These are phyloP conservation scores for Colletotrichum kahawae DNA, from an alignment of 2,329 filamentous ascomycete genomes.

Conservation along the genomic window DNA sequence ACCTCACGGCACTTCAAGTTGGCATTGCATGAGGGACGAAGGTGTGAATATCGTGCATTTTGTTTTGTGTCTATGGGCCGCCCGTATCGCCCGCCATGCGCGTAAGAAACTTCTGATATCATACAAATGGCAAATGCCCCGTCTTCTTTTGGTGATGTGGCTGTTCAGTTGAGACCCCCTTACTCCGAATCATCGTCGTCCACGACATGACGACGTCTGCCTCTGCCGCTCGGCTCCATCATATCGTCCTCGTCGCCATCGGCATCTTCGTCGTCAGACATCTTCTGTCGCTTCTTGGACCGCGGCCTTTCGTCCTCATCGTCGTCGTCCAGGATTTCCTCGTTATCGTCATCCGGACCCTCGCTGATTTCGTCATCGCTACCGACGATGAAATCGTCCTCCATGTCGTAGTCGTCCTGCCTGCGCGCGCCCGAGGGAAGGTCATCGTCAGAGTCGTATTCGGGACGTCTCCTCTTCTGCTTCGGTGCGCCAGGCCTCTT, in stretches of 20 bases:
- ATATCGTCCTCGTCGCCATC: slow-evolving; percentile 56
- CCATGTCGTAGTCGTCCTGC: slow-evolving; percentile 78
- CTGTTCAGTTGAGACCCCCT: background rate
- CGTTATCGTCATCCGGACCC: slow-evolving; percentile 66
- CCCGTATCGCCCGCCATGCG: background rate
- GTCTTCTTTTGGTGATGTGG: background rate
- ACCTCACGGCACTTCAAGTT: background rate
- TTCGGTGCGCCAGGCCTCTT: slow-evolving; percentile 59
- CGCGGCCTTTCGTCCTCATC: slow-evolving; percentile 50
- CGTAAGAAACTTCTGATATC: slow-evolving; percentile 1
- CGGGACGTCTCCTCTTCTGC: slow-evolving; percentile 59
- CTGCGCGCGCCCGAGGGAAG: slow-evolving; percentile 64
- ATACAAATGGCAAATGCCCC: background rate
- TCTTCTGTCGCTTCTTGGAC: slow-evolving; percentile 54
- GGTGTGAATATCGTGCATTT: background rate
- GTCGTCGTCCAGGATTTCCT: slow-evolving; percentile 59
- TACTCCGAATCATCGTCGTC: slow-evolving; percentile 64
- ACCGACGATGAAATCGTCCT: slow-evolving; percentile 78
- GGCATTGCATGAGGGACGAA: no score
- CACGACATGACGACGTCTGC: slow-evolving; percentile 60
- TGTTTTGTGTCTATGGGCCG: background rate
- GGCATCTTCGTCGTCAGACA: slow-evolving; percentile 52
- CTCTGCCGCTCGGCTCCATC: slow-evolving; percentile 44
- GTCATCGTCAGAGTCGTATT: slow-evolving; percentile 81
- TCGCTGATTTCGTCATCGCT: slow-evolving; percentile 73